Percentiles rank a stretch among this genome's conserved stretches.
Evolutionary conservation across 306 rosid genomes (phyloP).

Genomic region (Crotalaria pallida): DNA sequence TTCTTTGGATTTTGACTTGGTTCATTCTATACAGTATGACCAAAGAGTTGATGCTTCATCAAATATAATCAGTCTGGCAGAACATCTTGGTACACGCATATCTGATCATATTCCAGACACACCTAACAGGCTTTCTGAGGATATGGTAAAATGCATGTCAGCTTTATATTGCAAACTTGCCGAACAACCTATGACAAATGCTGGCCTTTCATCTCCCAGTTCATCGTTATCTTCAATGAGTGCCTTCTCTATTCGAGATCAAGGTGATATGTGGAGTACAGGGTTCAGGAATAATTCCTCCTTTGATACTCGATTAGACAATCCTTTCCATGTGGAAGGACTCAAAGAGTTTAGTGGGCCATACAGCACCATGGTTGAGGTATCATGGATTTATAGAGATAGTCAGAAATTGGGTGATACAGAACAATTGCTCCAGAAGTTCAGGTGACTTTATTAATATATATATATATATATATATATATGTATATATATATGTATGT

Average conservation of each 20-base stretch:
- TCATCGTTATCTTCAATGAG: conserved; percentile 67
- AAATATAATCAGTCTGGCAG: conserved; percentile 72
- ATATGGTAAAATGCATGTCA: conserved; percentile 86
- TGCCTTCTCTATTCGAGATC: conserved; percentile 65
- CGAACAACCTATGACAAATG: conserved; percentile 57
- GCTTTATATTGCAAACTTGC: conserved; percentile 79
- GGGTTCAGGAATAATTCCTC: conserved; percentile 56
- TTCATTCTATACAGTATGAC: conserved; percentile 49
- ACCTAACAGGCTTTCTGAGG: conserved; percentile 80
- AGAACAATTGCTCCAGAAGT: conserved; percentile 69
- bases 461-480: not conserved
- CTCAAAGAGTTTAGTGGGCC: conserved; percentile 82
- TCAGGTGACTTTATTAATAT: conserved; percentile 46
- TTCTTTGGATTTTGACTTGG: conserved; percentile 23
- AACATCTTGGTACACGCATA: conserved; percentile 72
- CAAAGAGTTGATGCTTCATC: conserved; percentile 49
- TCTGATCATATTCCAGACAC: conserved; percentile 70
- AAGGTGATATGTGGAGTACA: conserved; percentile 75
- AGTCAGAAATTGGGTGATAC: conserved; percentile 59
- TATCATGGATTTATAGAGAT: conserved; percentile 76
- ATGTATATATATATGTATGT: not conserved
- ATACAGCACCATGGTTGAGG: conserved; percentile 91
- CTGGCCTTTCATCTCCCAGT: conserved; percentile 72
- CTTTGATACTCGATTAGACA: conserved; percentile 65
- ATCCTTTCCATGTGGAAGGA: conserved; percentile 87